phyloP scores from a whole-genome alignment of 176 grass and related monocot genomes.

The Triticum aestivum region DNA sequence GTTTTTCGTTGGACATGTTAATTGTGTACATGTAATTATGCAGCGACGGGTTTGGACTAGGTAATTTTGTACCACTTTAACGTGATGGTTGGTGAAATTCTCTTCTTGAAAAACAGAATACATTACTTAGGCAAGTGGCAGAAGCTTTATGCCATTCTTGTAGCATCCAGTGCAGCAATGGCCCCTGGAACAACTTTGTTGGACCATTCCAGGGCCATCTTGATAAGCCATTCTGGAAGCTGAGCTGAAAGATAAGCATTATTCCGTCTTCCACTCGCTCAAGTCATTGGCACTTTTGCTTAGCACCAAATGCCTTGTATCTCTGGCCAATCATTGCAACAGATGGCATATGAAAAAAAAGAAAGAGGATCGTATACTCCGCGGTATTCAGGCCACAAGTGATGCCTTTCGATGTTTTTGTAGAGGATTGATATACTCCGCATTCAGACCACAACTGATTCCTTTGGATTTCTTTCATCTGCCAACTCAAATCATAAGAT shows the following conservation, averaged over 20 bases:
- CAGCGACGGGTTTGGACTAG: too few relatives aligned
- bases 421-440: too few relatives aligned
- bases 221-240: conserved; percentile 8
- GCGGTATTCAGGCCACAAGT: background rate
- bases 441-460: too few relatives aligned
- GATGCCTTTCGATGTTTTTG: background rate
- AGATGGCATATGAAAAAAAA: background rate
- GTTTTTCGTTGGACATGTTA: too few relatives aligned
- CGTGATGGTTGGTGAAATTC: background rate
- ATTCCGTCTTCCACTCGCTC: conserved; percentile 10
- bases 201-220: conserved; percentile 10
- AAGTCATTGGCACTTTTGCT: background rate
- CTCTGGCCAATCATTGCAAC: background rate
- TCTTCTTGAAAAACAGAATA: background rate
- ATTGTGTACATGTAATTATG: too few relatives aligned
- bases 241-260: conserved; percentile 21
- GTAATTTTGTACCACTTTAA: background rate
- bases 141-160: background rate
- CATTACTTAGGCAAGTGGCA: conserved; percentile 3
- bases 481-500: background rate
- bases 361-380: background rate
- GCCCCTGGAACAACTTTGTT: background rate
- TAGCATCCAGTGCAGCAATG: background rate
- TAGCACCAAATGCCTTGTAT: background rate
- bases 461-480: too few relatives aligned